Conservation (phyloP, 2,329 filamentous ascomycete genomes). For the Neonectria faginata region DNA sequence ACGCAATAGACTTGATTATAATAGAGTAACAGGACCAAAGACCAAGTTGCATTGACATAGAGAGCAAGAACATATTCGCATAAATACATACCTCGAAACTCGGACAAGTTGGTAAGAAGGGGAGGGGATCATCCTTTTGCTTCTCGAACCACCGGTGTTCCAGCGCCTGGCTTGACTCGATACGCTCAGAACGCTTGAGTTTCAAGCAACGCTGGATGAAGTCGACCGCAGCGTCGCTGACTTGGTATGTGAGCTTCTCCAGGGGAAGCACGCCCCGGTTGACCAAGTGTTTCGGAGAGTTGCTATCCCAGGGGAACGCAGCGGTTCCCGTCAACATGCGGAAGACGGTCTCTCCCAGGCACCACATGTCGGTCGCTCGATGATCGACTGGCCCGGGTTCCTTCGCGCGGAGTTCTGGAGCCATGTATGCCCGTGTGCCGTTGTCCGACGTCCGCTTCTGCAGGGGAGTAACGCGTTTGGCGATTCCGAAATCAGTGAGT, state of each 20-base stretch:
- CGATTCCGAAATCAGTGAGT: slow-evolving; percentile 42
- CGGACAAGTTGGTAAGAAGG: too few relatives aligned
- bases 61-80: background rate
- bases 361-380: slow-evolving; percentile 40
- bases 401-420: slow-evolving; percentile 33
- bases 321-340: slow-evolving; percentile 23
- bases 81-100: background rate
- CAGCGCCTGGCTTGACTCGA: background rate
- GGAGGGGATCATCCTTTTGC: background rate
- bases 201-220: background rate
- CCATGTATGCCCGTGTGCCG: slow-evolving; percentile 34
- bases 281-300: background rate
- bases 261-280: background rate
- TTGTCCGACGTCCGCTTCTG: slow-evolving; percentile 7
- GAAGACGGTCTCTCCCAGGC: slow-evolving; percentile 36
- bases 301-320: background rate
- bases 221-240: background rate
- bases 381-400: slow-evolving; percentile 8
- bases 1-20: background rate
- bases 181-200: background rate
- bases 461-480: slow-evolving; percentile 30
- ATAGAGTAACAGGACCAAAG: too few relatives aligned
- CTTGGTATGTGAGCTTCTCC: background rate
- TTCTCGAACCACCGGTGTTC: background rate
- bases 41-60: too few relatives aligned